Conservation (phyloP, 2,329 filamentous ascomycete genomes). For the Epicoccum nigrum region DNA sequence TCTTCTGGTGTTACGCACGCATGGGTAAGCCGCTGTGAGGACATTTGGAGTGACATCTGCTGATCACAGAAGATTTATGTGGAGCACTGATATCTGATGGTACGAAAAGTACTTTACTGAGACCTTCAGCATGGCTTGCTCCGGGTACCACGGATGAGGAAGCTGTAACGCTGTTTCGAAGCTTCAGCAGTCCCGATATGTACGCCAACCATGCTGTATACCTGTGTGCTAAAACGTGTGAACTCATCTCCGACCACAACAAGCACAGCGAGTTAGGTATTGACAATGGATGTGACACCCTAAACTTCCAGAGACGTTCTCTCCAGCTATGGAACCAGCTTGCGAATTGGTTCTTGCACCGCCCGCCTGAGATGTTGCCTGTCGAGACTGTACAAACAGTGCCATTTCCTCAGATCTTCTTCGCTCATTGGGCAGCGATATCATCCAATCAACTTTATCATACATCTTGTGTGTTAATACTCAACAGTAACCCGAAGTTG, state of each 20-base stretch:
- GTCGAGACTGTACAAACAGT: conserved; percentile 52
- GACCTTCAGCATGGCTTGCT: conserved; percentile 55
- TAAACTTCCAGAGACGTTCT: conserved; percentile 55
- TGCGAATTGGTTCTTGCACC: conserved; percentile 55
- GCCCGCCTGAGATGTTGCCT: conserved; percentile 56
- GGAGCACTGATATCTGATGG: conserved; percentile 59
- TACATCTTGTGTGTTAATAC: conserved; percentile 60
- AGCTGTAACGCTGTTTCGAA: conserved; percentile 45
- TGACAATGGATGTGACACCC: conserved; percentile 52
- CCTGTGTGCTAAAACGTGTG: conserved; percentile 54
- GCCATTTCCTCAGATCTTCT: conserved; percentile 61
- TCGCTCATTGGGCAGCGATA: conserved; percentile 61
- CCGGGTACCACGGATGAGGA: conserved; percentile 27
- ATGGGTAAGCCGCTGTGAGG: conserved; percentile 49
- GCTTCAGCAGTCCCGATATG: conserved; percentile 49
- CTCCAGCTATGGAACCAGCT: conserved; percentile 57
- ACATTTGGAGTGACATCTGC: neutral
- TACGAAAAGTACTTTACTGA: conserved; percentile 57
- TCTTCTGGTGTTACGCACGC: conserved; percentile 63
- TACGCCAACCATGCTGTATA: conserved; percentile 61
- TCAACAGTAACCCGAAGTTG: conserved; percentile 52
- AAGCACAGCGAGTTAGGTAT: conserved; percentile 57
- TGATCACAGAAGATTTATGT: conserved; percentile 51
- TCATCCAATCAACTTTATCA: conserved; percentile 65
- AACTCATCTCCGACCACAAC: conserved; percentile 58